These are phyloP conservation scores for Arachnopeziza araneosa DNA, from an alignment of 2,329 filamentous ascomycete species.

Conservation along the genomic window DNA sequence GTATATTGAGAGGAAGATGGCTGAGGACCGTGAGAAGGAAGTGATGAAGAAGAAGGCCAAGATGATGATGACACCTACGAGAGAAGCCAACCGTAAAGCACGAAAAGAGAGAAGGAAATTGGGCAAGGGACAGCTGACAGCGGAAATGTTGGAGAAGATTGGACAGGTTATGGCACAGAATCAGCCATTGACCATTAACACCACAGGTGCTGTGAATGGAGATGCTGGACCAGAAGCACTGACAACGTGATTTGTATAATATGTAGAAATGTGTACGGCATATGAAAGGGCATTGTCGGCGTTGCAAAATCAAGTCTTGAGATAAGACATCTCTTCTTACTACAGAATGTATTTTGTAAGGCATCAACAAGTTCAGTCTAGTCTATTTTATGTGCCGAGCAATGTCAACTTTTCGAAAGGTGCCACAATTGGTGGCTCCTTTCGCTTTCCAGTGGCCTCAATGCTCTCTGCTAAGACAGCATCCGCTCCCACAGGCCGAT, in stretches of 20 bases:
- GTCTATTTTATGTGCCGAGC: conserved; percentile 23
- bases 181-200: conserved; percentile 2
- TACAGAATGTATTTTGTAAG: conserved; percentile 10
- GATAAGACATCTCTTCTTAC: conserved; percentile 15
- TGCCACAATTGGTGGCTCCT: conserved; percentile 27
- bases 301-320: conserved; percentile 12
- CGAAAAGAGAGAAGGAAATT: conserved; percentile 25
- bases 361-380: neutral
- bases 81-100: conserved; percentile 26
- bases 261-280: conserved; percentile 23
- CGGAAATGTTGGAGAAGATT: conserved; percentile 29
- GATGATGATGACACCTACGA: conserved; percentile 30
- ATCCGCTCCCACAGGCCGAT: conserved; percentile 29
- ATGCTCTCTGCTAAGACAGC: conserved; percentile 31
- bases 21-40: conserved; percentile 46
- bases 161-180: conserved; percentile 30
- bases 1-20: conserved; percentile 61
- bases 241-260: conserved; percentile 23
- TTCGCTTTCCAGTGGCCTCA: conserved; percentile 23
- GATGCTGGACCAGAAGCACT: conserved; percentile 1
- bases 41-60: conserved; percentile 21
- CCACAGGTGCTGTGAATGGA: neutral
- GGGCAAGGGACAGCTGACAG: conserved; percentile 27
- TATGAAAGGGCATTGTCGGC: conserved; percentile 19
- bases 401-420: conserved; percentile 41